Evolutionary conservation across 2,329 filamentous ascomycete species (phyloP).

Genomic region (Trichoderma aggressivum): DNA sequence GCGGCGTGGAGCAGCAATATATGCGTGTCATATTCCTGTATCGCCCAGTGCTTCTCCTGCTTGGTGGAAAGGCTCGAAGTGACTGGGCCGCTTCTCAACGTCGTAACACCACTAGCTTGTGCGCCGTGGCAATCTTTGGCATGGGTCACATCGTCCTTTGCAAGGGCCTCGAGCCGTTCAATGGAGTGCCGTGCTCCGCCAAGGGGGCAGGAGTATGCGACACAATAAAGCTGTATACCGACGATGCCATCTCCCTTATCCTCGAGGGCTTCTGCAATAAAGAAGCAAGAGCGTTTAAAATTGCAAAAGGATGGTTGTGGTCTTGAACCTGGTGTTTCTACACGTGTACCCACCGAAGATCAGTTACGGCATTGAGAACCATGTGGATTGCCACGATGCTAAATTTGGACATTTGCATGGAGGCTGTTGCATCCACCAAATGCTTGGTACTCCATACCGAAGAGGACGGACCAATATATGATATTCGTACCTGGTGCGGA

Average conservation of each 20-base stretch:
- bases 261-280: not conserved
- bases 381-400: constrained; percentile 10
- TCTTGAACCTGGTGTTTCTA: not conserved
- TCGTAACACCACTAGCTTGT: not conserved
- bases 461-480: not conserved
- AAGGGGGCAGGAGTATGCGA: not conserved
- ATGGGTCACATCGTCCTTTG: not conserved
- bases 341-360: constrained; percentile 6
- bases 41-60: not conserved
- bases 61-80: not conserved
- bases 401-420: not conserved
- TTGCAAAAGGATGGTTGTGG: not conserved
- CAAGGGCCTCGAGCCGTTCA: not conserved
- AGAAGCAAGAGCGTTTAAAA: not conserved
- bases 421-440: not conserved
- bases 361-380: constrained; percentile 5
- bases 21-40: not conserved
- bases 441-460: not conserved
- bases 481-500: not conserved
- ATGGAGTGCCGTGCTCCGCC: not conserved
- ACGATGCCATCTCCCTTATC: not conserved
- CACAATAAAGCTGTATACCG: not conserved
- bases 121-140: not conserved
- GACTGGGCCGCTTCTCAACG: not conserved
- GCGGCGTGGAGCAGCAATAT: not conserved